These are phyloP conservation scores for Ziziphus jujuba DNA, from an alignment of 306 rosid species.

Conservation along the genomic window DNA sequence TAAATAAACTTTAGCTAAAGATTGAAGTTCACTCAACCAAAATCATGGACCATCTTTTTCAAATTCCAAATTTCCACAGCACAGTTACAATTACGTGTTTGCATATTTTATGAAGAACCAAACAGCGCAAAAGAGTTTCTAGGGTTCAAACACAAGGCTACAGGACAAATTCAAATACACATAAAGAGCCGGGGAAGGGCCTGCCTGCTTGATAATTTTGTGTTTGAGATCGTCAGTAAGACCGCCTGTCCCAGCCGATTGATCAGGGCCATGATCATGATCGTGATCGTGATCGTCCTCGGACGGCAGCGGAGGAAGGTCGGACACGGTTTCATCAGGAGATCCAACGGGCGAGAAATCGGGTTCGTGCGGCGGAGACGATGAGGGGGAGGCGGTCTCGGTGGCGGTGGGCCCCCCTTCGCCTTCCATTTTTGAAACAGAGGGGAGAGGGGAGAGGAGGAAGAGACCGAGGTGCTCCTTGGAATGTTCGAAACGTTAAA, in stretches of 20 bases:
- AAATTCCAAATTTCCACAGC: not conserved
- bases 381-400: conserved; percentile 23
- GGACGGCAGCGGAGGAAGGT: conserved; percentile 42
- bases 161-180: not conserved
- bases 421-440: conserved; percentile 59
- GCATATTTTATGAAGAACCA: not conserved
- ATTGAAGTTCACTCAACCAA: too few relatives aligned
- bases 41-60: not conserved
- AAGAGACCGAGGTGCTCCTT: conserved; percentile 10
- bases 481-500: conserved; percentile 1
- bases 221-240: conserved; percentile 79
- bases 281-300: conserved; percentile 54
- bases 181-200: not conserved
- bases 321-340: conserved; percentile 37
- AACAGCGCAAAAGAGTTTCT: conserved; percentile 1
- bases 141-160: conserved; percentile 15
- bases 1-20: too few relatives aligned
- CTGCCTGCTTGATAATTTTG: conserved; percentile 77
- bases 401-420: conserved; percentile 37
- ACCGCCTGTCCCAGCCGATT: conserved; percentile 34
- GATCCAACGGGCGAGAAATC: conserved; percentile 34
- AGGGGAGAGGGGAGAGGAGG: conserved; percentile 34
- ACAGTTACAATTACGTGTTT: not conserved
- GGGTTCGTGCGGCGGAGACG: conserved; percentile 43
- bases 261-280: conserved; percentile 46